Evolutionary conservation across 164 flowering plant genomes (phyloP).

Genomic region (Taxillus chinensis): DNA sequence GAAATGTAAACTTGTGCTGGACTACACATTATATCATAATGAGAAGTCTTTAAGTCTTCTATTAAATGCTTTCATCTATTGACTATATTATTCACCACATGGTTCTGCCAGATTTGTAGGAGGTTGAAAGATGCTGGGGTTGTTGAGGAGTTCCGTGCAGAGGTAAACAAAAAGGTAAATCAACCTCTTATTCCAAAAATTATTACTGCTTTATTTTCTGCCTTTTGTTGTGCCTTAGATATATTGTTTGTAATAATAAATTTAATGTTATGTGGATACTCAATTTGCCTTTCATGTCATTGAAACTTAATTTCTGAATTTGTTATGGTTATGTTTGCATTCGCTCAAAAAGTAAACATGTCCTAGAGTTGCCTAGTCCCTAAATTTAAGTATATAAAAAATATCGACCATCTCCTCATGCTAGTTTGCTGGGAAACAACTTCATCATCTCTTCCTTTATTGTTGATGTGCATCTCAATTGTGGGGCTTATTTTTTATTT

Average conservation of each 20-base stretch:
- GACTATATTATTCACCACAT: conserved; percentile 3
- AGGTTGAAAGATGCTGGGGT: conserved; percentile 61
- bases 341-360: too few relatives aligned
- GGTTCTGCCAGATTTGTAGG: conserved; percentile 38
- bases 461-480: too few relatives aligned
- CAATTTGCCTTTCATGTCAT: too few relatives aligned
- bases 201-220: not conserved
- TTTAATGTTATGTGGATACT: too few relatives aligned
- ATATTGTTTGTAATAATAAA: not conserved
- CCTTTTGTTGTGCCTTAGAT: not conserved
- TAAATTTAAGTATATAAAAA: too few relatives aligned
- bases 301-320: too few relatives aligned
- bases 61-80: conserved; percentile 1
- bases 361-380: too few relatives aligned
- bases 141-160: conserved; percentile 62
- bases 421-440: too few relatives aligned
- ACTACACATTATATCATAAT: not conserved
- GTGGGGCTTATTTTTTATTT: too few relatives aligned
- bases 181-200: not conserved
- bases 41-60: conserved; percentile 2
- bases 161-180: conserved; percentile 58
- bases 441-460: too few relatives aligned
- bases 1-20: conserved; percentile 37
- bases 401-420: too few relatives aligned
- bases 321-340: too few relatives aligned